Evolutionary conservation across 2,329 filamentous ascomycete genomes (phyloP), one percentile per base, ranked within the genome.

Genomic region (Talaromyces sp.): DNA sequence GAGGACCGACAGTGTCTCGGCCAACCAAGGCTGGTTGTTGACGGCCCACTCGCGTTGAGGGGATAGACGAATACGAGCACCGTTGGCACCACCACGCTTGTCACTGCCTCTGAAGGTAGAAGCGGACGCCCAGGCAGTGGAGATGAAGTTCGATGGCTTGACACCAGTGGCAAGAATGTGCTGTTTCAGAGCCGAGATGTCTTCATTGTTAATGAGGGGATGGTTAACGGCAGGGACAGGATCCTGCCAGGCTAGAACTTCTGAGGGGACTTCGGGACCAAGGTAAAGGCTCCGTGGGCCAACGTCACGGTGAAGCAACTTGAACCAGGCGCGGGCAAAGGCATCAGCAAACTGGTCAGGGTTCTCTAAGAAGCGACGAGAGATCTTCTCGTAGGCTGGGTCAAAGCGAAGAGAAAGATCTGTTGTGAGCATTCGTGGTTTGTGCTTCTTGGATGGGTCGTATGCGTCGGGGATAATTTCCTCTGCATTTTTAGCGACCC

Each of bases 11-110:
- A 91, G 77, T 2, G 88, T 84, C 71, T 86, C 76, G 57, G 76
- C 74, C 40, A 91, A 77, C 73, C 88, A 82, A 1, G 78, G 66
- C 28, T 87, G 87, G 78, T 89, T 88, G 82, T 92, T 92, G 69
- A 85, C 81, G 67, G 83, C 75, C 88, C 89, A 92, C 72, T 83
- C 77, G 66, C 84, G 84, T 76, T 89, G 85, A 22, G 89, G 89
- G 61, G 81, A 78, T 10, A 92, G 86, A 35, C 87, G 85, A 66
- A 92, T 89, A 65, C 89, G 88, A 13, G 84, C 88, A 66, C 89
- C 89, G 67, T 92, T 92, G 75, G 89, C 89, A 69, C 89, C 89
- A 64, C 89, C 89, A 63, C 89, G 89, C 84, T 91, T 91, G 79
- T 92, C 89, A 64, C 84, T 82, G 65, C 84, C 82, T 61, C 87